Conservation (phyloP, 345 rosid genomes). For the Camelina sativa region DNA sequence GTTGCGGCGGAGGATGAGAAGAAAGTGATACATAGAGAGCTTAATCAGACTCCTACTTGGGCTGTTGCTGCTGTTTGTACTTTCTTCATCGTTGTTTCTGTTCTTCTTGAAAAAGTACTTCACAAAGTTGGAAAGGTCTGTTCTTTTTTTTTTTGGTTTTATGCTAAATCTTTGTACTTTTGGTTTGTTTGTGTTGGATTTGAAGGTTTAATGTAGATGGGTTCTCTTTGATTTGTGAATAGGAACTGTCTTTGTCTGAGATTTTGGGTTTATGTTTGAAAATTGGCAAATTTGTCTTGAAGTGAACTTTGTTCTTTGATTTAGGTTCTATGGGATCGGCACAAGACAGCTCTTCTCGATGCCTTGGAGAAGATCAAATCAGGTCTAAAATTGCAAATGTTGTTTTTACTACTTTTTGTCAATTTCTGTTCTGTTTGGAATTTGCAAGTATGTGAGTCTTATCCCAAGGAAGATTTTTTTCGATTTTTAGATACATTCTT, state of each 20-base stretch:
- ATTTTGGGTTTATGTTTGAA: slow-evolving; percentile 8
- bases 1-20: slow-evolving; percentile 42
- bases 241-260: slow-evolving; percentile 19
- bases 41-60: slow-evolving; percentile 94
- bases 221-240: slow-evolving; percentile 19
- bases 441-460: background rate
- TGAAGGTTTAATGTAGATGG: background rate
- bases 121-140: slow-evolving; percentile 73
- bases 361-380: slow-evolving; percentile 91
- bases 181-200: background rate
- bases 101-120: slow-evolving; percentile 67
- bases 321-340: slow-evolving; percentile 79
- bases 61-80: slow-evolving; percentile 85
- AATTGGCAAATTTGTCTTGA: slow-evolving; percentile 7
- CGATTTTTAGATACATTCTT: too few relatives aligned
- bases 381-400: slow-evolving; percentile 46
- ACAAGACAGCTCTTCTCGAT: slow-evolving; percentile 79
- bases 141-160: background rate
- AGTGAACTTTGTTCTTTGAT: slow-evolving; percentile 12
- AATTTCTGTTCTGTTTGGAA: background rate
- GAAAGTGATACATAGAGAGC: slow-evolving; percentile 49
- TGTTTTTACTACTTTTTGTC: background rate
- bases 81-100: slow-evolving; percentile 76
- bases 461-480: too few relatives aligned
- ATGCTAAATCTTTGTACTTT: background rate